These are phyloP conservation scores for Hexamita inflata DNA, from an alignment of 208 protist genomes.

Conservation along the genomic window DNA sequence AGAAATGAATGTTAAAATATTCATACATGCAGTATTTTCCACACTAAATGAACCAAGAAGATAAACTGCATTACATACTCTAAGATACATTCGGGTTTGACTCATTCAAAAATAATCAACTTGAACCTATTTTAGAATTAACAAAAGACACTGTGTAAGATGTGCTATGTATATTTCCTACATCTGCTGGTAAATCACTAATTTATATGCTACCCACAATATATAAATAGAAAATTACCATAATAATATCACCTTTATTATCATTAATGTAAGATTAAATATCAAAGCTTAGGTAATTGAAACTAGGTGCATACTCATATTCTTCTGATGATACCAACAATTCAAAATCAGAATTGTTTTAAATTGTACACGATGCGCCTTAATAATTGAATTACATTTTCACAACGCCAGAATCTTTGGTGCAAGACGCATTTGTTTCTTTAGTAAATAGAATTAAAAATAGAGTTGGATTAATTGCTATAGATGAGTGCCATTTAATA, in stretches of 20 bases:
- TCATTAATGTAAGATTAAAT: constrained; percentile 14
- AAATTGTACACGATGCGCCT: background rate
- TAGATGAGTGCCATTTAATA: constrained; percentile 23
- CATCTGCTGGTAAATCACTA: constrained; percentile 19
- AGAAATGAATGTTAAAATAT: too few species aligned
- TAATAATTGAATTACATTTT: background rate
- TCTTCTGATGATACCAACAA: background rate
- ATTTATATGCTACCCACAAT: constrained; percentile 6
- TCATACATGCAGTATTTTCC: too few species aligned
- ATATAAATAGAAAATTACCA: background rate
- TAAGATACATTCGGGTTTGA: too few species aligned
- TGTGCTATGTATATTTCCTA: constrained; percentile 7
- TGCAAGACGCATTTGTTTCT: background rate
- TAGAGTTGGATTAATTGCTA: constrained; percentile 1
- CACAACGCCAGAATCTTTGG: background rate
- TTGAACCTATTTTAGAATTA: too few species aligned
- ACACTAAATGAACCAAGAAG: too few species aligned
- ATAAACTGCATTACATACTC: too few species aligned
- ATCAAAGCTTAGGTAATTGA: background rate
- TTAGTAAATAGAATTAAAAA: background rate
- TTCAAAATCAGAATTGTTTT: background rate
- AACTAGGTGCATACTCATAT: background rate
- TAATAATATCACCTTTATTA: constrained; percentile 17
- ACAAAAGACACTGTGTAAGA: too few species aligned
- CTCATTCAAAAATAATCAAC: too few species aligned